Base-by-base conservation (phyloP, 805 yeast species). In the Monosporozyma siamensis region DNA sequence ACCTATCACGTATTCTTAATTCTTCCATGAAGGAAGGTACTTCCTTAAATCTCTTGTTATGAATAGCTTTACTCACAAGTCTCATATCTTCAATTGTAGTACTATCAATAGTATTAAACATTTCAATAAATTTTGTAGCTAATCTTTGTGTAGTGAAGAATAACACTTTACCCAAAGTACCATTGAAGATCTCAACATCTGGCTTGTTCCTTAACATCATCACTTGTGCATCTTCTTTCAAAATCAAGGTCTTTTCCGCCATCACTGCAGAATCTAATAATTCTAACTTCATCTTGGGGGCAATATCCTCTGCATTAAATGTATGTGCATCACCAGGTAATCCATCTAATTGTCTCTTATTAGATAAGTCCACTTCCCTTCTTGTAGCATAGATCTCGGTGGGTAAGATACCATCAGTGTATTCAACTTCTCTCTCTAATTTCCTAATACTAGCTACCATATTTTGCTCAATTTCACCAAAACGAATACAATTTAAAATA, bases 221-320 rank as follows among this genome's bases (percentile, higher is more conserved):
- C 1, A 92, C 97, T 61, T 92, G 98, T 0, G 96, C 94, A 29
- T 86, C 87, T 42, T 76, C 79, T 59, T 89, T 90, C 49, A 92
- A 65, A 2, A 67, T 70, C 12, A 92, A 55, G 6, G 52, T 56
- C 44, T 72, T 70, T 22, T 81, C 83, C 36, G 92, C 94, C 82
- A 89, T 80, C 31, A 86, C 67, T 37, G 73, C 71, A 3, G 66
- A 60, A 17, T 81, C 80, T 39, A 80, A 61, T 44, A 67, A 54
- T 26, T 64, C 58, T 15, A 58, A 44, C 29, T 52, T 51, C 46
- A 53, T 56, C 14, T 56, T 47, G 1, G 59, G 50, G 4, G 63
- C 70, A 2, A 56, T 50, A 52, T 80, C 83, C 0, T 46, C 36
- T 2, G 82, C 73, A 2, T 58, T 59, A 54, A 68, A 89, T 0